Evolutionary conservation across 768 basidiomycete genomes (phyloP).

Genomic region (Tulasnella sp.): DNA sequence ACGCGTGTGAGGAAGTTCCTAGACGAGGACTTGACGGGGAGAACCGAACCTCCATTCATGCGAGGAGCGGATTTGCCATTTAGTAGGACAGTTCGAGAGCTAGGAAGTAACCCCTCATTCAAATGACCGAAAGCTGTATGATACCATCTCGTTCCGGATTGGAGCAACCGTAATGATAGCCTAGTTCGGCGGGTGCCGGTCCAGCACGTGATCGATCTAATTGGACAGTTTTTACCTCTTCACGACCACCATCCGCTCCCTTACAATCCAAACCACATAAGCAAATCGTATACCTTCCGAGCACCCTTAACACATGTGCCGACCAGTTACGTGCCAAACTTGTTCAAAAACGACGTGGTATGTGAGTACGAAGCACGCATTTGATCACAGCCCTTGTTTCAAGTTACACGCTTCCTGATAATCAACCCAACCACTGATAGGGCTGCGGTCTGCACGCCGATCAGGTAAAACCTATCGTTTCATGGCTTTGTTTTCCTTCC

Average conservation of each 20-base stretch:
- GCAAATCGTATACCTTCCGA: neutral
- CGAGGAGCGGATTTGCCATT: neutral
- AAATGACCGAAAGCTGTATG: neutral
- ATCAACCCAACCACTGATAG: neutral
- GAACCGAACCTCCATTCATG: neutral
- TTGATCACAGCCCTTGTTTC: neutral
- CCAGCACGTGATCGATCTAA: neutral
- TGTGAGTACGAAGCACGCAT: neutral
- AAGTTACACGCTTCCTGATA: neutral
- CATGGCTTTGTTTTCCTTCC: neutral
- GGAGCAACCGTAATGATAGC: neutral
- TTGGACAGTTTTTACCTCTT: neutral
- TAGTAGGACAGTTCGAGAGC: neutral
- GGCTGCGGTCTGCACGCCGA: neutral
- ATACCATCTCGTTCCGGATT: neutral
- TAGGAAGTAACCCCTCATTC: neutral
- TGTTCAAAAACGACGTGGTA: neutral
- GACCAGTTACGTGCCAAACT: neutral
- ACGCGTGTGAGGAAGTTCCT: conserved; percentile 41
- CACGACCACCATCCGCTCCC: neutral
- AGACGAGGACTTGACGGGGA: neutral
- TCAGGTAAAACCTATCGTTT: neutral
- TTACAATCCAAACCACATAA: neutral
- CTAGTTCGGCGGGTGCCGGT: neutral
- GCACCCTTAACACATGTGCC: neutral